Evolutionary conservation across 2,329 filamentous ascomycete species (phyloP), one percentile per base, ranked within the genome.

Genomic region (Dactylellina haptotyla): DNA sequence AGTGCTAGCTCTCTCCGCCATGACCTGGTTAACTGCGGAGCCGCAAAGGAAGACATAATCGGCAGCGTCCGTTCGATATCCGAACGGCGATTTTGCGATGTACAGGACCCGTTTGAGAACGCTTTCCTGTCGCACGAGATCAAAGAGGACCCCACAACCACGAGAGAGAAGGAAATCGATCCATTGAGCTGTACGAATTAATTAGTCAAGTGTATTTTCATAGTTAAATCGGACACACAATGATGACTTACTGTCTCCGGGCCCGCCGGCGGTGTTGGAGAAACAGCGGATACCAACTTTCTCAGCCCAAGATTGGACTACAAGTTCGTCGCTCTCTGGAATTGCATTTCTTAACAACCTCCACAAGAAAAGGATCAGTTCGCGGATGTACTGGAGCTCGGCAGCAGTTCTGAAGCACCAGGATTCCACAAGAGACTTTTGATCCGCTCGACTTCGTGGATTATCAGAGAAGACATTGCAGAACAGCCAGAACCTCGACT

Each of bases 371-470:
- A 72, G 67, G 26, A 72, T 72, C 14, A 72, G 30, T 30, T 72
- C 67, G 23, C 67, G 59, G 39, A 72, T 72, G 18, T 72, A 72
- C 26, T 72, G 67, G 37, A 72, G 67, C 37, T 72, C 67, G 28
- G 59, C 62, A 16, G 67, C 67, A 14, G 67, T 72, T 54, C 62
- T 58, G 59, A 72, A 72, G 43, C 67, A 72, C 67, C 67, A 72
- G n/a, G 67, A 72, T 61, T 72, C 67, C 39, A 72, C 67, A 26
- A 72, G 67, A 46, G 67, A 72, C 56, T 72, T 72, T 46, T 72
- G 67, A 46, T 72, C 67, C 53, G 67, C 59, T 46, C 67, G 51
- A 30, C 59, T 65, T 65, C 67, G 43, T 48, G 67, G 67, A n/a
- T 32, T 72, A 41, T 72, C 67, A 37, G 67, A 41, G 32, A 72